A percentile compares a stretch with the other conserved stretches of the same genome.
phyloP scores from a whole-genome alignment of 306 rosid species.

The Quercus suber region DNA sequence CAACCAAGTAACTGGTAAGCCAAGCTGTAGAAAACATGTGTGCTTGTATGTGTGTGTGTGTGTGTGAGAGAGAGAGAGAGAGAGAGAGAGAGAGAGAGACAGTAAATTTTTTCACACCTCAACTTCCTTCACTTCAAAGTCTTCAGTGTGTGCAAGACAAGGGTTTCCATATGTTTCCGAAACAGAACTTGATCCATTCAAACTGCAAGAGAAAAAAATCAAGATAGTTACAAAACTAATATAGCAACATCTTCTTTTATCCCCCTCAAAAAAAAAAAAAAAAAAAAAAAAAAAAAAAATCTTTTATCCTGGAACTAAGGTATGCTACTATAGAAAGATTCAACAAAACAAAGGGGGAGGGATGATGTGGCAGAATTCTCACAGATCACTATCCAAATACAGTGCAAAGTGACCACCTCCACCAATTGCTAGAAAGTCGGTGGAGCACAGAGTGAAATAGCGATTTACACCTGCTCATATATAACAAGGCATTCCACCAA shows the following conservation, averaged over 20 bases:
- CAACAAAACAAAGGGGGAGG: not conserved
- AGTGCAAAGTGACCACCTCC: constrained; percentile 92
- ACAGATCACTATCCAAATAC: constrained; percentile 88
- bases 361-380: constrained; percentile 28
- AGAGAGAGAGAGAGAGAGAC: not conserved
- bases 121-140: constrained; percentile 86
- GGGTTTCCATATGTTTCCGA: constrained; percentile 92
- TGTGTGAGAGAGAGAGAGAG: not conserved
- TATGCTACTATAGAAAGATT: not conserved
- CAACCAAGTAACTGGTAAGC: not conserved
- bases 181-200: constrained; percentile 85
- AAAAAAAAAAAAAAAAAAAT: too few species aligned
- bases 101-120: constrained; percentile 49
- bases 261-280: not conserved
- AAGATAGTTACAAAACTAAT: not conserved
- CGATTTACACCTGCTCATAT: constrained; percentile 68
- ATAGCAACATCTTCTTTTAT: not conserved
- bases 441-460: constrained; percentile 77
- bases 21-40: not conserved
- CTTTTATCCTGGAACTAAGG: not conserved
- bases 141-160: constrained; percentile 82
- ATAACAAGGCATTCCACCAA: constrained; percentile 15
- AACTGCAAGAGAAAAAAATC: constrained; percentile 31
- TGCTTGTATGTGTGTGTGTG: not conserved
- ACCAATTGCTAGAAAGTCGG: constrained; percentile 74